Evolutionary conservation across 306 rosid genomes (phyloP).

Genomic region (Geum urbanum): DNA sequence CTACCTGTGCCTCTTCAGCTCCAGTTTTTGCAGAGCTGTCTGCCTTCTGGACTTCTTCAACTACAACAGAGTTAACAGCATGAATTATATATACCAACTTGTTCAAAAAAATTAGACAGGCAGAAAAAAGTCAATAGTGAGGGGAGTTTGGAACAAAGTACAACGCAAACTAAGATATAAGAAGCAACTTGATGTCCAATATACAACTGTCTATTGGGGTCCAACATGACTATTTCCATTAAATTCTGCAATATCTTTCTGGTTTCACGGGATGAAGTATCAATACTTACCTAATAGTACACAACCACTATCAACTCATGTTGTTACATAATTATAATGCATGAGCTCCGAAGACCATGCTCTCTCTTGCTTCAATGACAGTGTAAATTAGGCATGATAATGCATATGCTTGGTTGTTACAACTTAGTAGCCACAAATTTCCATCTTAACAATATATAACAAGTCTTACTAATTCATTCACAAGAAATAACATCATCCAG

Average conservation of each 20-base stretch:
- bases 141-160: neutral
- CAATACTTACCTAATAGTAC: neutral
- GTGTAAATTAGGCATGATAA: neutral
- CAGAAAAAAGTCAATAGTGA: neutral
- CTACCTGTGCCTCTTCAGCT: slow-evolving; percentile 52
- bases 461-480: neutral
- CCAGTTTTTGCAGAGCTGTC: slow-evolving; percentile 36
- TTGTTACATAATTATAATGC: neutral
- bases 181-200: neutral
- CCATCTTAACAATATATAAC: neutral
- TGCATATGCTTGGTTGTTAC: neutral
- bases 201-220: no score
- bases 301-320: neutral
- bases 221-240: neutral
- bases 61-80: slow-evolving; percentile 19
- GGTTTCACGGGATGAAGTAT: neutral
- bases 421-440: neutral
- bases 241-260: neutral
- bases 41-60: slow-evolving; percentile 43
- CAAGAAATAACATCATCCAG: neutral
- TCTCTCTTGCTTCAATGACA: neutral
- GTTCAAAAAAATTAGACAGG: neutral
- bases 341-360: neutral
- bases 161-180: neutral
- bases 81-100: neutral